phyloP scores from a whole-genome alignment of 2,329 filamentous ascomycete genomes.

The Leptographium wingfieldii region DNA sequence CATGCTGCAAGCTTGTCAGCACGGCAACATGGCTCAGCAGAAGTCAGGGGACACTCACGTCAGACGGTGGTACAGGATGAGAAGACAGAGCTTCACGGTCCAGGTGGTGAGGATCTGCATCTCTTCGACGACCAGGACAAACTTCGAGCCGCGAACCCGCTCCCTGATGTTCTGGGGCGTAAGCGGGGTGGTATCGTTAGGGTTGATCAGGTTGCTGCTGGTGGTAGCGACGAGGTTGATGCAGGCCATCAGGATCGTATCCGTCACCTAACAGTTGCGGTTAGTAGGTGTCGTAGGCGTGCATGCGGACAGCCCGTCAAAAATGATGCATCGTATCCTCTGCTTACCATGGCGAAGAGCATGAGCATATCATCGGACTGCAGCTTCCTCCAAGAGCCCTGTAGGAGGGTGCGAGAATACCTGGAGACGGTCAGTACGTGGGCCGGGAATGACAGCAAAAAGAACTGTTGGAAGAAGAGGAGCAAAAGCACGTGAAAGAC shows the following conservation, averaged over 20 bases:
- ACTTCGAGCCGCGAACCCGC: slow-evolving; percentile 42
- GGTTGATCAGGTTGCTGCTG: slow-evolving; percentile 47
- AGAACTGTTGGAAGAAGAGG: neutral
- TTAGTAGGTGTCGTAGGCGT: neutral
- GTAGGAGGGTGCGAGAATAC: slow-evolving; percentile 1
- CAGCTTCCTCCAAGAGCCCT: slow-evolving; percentile 1
- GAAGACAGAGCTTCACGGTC: slow-evolving; percentile 41
- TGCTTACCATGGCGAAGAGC: slow-evolving; percentile 2
- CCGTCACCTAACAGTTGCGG: slow-evolving; percentile 22
- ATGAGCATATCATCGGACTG: slow-evolving; percentile 3
- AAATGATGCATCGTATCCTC: neutral
- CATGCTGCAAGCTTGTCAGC: neutral
- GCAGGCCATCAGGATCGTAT: slow-evolving; percentile 40
- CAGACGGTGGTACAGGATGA: slow-evolving; percentile 44
- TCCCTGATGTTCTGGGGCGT: slow-evolving; percentile 30
- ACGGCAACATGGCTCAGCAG: neutral
- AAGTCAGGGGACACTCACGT: slow-evolving; percentile 23
- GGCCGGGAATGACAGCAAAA: neutral
- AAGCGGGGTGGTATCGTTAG: slow-evolving; percentile 28
- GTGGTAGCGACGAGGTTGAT: slow-evolving; percentile 43
- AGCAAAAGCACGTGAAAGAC: neutral
- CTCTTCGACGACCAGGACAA: slow-evolving; percentile 49
- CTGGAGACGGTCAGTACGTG: neutral
- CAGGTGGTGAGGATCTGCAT: slow-evolving; percentile 48
- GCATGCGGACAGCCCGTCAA: neutral